phyloP scores from a whole-genome alignment of 306 rosid genomes.

The Benincasa hispida region DNA sequence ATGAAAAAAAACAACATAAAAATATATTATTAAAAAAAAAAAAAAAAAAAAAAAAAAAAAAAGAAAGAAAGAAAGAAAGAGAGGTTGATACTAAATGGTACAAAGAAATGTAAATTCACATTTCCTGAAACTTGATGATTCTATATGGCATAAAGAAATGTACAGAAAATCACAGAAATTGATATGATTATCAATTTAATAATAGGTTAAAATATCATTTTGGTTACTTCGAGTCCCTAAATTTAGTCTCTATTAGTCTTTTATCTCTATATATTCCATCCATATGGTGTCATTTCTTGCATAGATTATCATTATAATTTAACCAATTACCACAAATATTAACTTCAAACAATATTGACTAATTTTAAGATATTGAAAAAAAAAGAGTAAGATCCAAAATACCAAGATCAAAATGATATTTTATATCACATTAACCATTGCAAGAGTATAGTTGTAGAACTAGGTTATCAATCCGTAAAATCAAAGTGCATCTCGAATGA shows the following conservation, averaged over 20 bases:
- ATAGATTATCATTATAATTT: too few species aligned
- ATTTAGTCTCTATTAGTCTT: too few species aligned
- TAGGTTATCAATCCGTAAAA: not conserved
- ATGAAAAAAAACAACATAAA: constrained; percentile 11
- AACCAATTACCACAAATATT: too few species aligned
- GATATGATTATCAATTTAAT: not conserved
- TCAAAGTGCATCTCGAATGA: not conserved
- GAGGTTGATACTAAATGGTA: not conserved
- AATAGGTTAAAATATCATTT: too few species aligned
- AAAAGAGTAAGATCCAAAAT: not conserved
- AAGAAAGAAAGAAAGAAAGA: too few species aligned
- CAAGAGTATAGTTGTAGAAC: not conserved
- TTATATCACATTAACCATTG: not conserved
- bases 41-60: too few species aligned
- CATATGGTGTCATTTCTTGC: too few species aligned
- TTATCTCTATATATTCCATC: too few species aligned
- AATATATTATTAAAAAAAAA: constrained; percentile 1
- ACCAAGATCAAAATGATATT: not conserved
- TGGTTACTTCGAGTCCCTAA: too few species aligned
- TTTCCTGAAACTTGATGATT: not conserved
- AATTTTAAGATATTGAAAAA: too few species aligned
- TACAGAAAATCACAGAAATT: not conserved
- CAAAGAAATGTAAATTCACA: not conserved
- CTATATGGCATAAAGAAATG: not conserved
- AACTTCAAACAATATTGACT: too few species aligned